A percentile compares a stretch with the other conserved stretches of the same genome.
These are phyloP conservation scores for Trichosporon sp. DNA, from an alignment of 1,284 basidiomycete species.

Conservation along the genomic window DNA sequence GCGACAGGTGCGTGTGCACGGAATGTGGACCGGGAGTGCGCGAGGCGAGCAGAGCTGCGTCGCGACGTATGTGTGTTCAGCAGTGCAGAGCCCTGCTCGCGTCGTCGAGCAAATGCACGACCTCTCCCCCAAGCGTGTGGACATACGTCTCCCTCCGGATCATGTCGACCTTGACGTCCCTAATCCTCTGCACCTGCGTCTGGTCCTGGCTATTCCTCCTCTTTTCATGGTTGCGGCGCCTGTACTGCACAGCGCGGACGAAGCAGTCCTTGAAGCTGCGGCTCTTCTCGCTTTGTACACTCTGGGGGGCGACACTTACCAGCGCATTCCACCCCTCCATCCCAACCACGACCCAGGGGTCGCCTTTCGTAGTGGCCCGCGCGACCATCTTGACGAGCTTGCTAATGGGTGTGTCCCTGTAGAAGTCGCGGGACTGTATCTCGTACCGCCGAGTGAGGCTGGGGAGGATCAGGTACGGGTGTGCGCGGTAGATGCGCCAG, in stretches of 20 bases:
- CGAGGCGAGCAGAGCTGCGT: not conserved
- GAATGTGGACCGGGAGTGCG: not conserved
- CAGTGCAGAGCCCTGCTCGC: slow-evolving; percentile 6
- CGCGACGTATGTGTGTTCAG: not conserved
- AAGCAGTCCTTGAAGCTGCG: not conserved
- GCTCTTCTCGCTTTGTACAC: not conserved
- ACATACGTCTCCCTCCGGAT: not conserved
- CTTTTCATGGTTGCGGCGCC: not conserved
- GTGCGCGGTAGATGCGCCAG: not conserved
- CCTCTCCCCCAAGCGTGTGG: not conserved
- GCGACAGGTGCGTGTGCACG: not conserved
- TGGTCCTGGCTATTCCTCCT: not conserved
- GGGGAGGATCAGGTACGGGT: not conserved
- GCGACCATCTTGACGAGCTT: not conserved
- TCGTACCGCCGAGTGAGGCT: not conserved
- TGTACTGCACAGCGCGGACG: not conserved
- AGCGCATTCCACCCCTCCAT: slow-evolving; percentile 6
- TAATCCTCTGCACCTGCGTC: not conserved
- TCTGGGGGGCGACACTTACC: not conserved
- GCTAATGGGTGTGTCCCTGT: not conserved
- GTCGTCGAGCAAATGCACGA: not conserved
- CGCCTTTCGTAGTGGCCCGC: not conserved
- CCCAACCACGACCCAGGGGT: not conserved
- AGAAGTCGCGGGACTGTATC: not conserved
- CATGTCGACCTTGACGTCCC: not conserved